phyloP scores from a whole-genome alignment of 2,329 filamentous ascomycete species.

The Fusarium clavum region DNA sequence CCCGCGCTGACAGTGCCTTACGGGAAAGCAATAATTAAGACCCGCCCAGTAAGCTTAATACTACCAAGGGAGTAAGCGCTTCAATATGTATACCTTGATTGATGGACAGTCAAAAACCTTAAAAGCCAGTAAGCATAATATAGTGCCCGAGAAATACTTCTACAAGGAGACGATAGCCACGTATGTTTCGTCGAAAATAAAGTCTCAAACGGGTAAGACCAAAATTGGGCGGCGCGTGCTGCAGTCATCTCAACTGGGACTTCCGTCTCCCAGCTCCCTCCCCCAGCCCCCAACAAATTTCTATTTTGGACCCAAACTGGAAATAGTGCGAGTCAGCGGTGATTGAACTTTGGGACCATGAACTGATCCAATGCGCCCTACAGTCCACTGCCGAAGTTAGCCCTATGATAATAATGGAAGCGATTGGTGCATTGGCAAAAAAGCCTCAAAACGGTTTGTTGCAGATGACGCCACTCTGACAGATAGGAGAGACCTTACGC shows the following conservation, averaged over 20 bases:
- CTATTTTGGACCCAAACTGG: not conserved
- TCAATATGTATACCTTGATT: too few relatives aligned
- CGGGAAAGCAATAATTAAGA: not conserved
- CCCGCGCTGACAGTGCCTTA: not conserved
- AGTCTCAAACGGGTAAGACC: not conserved
- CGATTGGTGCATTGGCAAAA: not conserved
- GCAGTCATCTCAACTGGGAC: not conserved
- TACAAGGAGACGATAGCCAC: not conserved
- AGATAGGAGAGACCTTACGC: not conserved
- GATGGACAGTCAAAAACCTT: too few relatives aligned
- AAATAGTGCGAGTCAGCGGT: not conserved
- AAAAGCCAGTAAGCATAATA: not conserved
- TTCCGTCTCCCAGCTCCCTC: not conserved
- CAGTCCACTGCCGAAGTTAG: not conserved
- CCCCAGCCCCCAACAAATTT: not conserved
- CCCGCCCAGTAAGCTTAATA: not conserved
- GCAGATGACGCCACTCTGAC: not conserved
- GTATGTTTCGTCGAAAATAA: not conserved
- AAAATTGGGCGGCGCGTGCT: not conserved
- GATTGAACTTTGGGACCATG: not conserved
- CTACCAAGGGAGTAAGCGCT: not conserved
- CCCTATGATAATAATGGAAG: fast-evolving
- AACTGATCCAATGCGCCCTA: not conserved
- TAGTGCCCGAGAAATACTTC: not conserved
- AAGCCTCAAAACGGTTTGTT: not conserved